Conservation (phyloP, 495 filamentous ascomycete genomes). For the Aspergillus taichungensis region DNA sequence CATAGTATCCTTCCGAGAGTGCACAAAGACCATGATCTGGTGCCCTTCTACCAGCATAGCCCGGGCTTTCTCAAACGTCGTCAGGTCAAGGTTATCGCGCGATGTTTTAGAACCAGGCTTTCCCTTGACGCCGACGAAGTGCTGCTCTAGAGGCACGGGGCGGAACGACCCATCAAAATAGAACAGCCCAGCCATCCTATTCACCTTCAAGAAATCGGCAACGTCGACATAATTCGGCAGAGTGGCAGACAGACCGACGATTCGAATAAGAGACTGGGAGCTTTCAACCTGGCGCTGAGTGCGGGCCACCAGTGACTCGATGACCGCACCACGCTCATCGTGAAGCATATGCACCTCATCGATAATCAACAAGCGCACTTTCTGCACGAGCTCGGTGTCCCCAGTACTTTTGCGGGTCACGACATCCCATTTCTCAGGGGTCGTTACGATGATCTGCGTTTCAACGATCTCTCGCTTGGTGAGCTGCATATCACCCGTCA, state of each 20-base stretch:
- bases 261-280: slow-evolving; percentile 92
- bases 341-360: slow-evolving; percentile 99
- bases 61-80: slow-evolving; percentile 88
- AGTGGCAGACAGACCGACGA: slow-evolving; percentile 90
- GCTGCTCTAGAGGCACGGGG: slow-evolving; percentile 92
- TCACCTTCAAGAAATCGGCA: slow-evolving; percentile 92
- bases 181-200: slow-evolving; percentile 85
- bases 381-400: slow-evolving; percentile 95
- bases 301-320: slow-evolving; percentile 89
- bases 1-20: slow-evolving; percentile 90
- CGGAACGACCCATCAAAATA: slow-evolving; percentile 96
- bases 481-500: slow-evolving; percentile 97
- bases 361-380: slow-evolving; percentile 92
- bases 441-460: slow-evolving; percentile 98
- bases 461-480: slow-evolving; percentile 92
- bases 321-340: slow-evolving; percentile 89
- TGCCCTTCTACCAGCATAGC: slow-evolving; percentile 83
- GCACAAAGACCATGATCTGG: slow-evolving; percentile 98
- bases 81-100: slow-evolving; percentile 77
- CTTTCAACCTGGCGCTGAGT: slow-evolving; percentile 96
- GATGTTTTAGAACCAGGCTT: slow-evolving; percentile 71
- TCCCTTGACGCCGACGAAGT: slow-evolving; percentile 93
- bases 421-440: slow-evolving; percentile 99
- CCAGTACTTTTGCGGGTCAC: slow-evolving; percentile 94
- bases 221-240: slow-evolving; percentile 96